phyloP scores from a whole-genome alignment of 1,139 yeast species.

The Geotrichum restrictum region DNA sequence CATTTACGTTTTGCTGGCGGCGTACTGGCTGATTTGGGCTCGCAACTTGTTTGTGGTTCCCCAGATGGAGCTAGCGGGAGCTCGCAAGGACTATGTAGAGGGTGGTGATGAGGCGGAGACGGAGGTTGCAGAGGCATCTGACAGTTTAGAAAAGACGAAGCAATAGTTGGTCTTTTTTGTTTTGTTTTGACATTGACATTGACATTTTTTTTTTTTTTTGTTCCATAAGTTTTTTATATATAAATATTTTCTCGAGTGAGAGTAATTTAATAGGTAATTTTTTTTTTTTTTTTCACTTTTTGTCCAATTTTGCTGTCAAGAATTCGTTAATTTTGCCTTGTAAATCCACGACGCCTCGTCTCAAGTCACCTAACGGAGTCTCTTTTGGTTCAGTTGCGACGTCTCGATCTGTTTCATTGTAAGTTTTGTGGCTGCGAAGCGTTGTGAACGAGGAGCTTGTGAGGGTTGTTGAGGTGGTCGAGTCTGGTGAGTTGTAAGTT shows the following conservation, averaged over 20 bases:
- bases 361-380: constrained; percentile 10
- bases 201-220: too few species aligned
- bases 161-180: neutral
- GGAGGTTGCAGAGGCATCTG: neutral
- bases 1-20: constrained; percentile 18
- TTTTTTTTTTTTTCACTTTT: neutral
- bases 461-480: neutral
- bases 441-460: neutral
- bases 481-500: neutral
- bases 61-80: constrained; percentile 13
- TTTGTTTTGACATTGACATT: neutral
- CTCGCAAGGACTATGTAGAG: constrained; percentile 5
- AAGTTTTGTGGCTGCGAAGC: neutral
- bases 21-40: constrained; percentile 21
- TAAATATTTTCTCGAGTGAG: neutral
- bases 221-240: too few species aligned
- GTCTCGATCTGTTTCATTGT: constrained; percentile 6
- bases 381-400: constrained; percentile 13
- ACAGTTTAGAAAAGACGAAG: neutral
- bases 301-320: neutral
- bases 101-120: too few species aligned
- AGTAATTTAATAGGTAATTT: neutral
- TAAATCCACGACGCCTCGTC: constrained; percentile 11
- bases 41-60: constrained; percentile 19
- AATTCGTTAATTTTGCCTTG: constrained; percentile 8